These are phyloP conservation scores for Colletotrichum theobromicola DNA, from an alignment of 2,329 filamentous ascomycete species.

Conservation along the genomic window DNA sequence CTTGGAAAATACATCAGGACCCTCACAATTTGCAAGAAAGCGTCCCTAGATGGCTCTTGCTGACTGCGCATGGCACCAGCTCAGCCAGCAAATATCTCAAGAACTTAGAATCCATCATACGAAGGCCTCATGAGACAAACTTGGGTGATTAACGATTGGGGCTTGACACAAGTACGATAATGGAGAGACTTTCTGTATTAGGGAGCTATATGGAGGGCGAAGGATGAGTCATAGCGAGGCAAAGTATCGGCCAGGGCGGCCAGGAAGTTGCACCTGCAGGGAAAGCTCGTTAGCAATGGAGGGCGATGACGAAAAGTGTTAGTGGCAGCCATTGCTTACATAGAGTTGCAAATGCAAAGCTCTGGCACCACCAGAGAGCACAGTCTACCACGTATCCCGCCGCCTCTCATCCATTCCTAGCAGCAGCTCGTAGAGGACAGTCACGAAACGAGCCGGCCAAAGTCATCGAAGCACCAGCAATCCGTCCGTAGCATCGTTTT, in stretches of 20 bases:
- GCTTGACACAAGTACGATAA: background rate
- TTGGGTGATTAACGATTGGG: background rate
- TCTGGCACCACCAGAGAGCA: background rate
- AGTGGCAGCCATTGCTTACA: accelerated
- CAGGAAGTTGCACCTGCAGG: background rate
- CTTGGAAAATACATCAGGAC: no score
- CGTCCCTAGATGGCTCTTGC: no score
- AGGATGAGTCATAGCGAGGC: background rate
- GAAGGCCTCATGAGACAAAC: no score
- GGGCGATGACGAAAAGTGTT: background rate
- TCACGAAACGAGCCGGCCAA: background rate
- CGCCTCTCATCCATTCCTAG: background rate
- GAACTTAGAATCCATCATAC: no score
- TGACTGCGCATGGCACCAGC: no score
- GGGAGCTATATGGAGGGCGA: background rate
- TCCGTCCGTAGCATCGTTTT: accelerated
- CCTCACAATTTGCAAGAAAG: no score
- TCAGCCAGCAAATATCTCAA: no score
- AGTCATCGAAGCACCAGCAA: background rate
- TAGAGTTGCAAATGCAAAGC: background rate
- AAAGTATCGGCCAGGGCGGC: background rate
- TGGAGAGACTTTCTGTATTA: background rate
- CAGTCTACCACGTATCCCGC: background rate
- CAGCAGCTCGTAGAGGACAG: background rate
- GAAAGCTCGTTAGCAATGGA: background rate